Evolutionary conservation across 768 basidiomycete species (phyloP).

Genomic region (Floccularia luteovirens): DNA sequence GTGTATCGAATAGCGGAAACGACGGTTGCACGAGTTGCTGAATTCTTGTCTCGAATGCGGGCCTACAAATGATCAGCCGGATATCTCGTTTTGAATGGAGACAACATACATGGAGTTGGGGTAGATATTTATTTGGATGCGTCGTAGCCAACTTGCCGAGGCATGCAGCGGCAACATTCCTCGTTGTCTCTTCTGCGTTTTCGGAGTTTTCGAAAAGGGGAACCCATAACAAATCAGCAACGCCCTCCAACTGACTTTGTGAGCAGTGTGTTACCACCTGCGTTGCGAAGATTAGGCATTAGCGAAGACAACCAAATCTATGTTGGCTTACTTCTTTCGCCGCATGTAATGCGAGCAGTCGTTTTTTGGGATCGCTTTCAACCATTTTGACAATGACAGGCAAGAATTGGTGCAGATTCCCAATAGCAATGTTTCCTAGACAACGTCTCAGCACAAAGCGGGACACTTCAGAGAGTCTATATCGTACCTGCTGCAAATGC

Average conservation of each 20-base stretch:
- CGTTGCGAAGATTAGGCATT: neutral
- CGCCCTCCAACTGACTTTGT: slow-evolving; percentile 72
- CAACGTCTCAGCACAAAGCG: neutral
- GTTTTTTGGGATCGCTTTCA: slow-evolving; percentile 67
- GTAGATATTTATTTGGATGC: slow-evolving; percentile 84
- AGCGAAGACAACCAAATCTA: neutral
- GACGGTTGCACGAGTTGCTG: slow-evolving; percentile 78
- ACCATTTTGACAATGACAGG: slow-evolving; percentile 77
- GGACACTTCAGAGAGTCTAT: neutral
- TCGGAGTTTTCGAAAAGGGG: slow-evolving; percentile 91
- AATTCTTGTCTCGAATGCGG: slow-evolving; percentile 59
- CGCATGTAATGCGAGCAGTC: slow-evolving; percentile 83
- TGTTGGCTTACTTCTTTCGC: slow-evolving; percentile 72
- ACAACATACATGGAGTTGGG: slow-evolving; percentile 75
- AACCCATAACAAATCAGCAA: slow-evolving; percentile 87
- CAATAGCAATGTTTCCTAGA: slow-evolving; percentile 90
- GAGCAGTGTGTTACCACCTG: slow-evolving; percentile 92
- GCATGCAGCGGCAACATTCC: slow-evolving; percentile 95
- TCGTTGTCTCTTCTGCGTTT: slow-evolving; percentile 81
- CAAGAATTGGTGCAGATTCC: slow-evolving; percentile 82
- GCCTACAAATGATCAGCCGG: slow-evolving; percentile 27
- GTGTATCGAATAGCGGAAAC: slow-evolving; percentile 92
- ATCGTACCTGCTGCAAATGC: slow-evolving; percentile 82
- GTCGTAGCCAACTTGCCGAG: slow-evolving; percentile 92
- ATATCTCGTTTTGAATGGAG: neutral